Evolutionary conservation across 305 asterid genomes (phyloP), one percentile per base, ranked within the genome.

Genomic region (Salvia sclarea): DNA sequence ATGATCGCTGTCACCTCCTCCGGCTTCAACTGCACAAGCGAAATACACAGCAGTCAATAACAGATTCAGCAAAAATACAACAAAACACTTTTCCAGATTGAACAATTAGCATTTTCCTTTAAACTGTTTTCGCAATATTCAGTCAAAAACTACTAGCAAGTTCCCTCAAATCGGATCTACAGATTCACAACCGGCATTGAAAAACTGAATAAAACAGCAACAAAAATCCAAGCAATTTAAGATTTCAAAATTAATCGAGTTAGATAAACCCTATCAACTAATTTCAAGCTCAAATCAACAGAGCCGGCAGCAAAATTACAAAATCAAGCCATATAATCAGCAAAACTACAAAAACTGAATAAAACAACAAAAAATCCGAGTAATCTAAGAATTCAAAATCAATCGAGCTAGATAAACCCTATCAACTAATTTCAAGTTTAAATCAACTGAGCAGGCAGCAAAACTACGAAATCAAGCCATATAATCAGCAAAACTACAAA

Each of bases 1-100:
- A 81, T 75, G 70, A 91, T 91, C 12, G 53, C 89, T 3, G 31
- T 37, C 47, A 89, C 80, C 76, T 91, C 96, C 50, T 82, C 81
- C 1, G 84, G 76, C 72, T 83, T 91, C 62, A 87, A 57, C 98
- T 87, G 64, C 77, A 75, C 14, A 52, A 58, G 7, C 78, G 8
- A 56, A 25, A 18, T 16, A 20, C 38, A 17, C 21, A 61, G 53
- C 59, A 54, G 37, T 30, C 55, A 67, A 11, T 10, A 57, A 12
- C 0, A 58, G 14, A 20, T 33, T 8, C 9, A 67, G 4, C 45
- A 16, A 13, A 9, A 11, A 44, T 33, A 22, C 33, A 20, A 17
- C 24, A 31, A 31, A 55, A 25, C 13, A 20, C 4, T 6, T 20
- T 6, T 38, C 24, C 13, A 11, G 8, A 6, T 28, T 0, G 38